These are phyloP conservation scores for Schizochytrium sp. DNA, from an alignment of 108 stramenopile species.

Conservation along the genomic window DNA sequence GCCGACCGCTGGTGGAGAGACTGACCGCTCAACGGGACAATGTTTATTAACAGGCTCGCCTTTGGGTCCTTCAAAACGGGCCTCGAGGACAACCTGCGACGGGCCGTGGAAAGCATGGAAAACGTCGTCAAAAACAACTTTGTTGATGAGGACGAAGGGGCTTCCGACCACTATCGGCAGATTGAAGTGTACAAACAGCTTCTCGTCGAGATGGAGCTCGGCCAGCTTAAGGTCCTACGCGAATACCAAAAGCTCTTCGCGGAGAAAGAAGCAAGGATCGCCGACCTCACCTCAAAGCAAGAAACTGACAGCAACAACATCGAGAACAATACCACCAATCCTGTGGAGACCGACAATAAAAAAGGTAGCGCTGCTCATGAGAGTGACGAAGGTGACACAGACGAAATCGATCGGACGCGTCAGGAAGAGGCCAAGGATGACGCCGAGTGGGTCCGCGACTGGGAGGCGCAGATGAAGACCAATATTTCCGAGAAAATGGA, in stretches of 20 bases:
- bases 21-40: background rate
- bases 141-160: background rate
- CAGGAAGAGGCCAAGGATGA: background rate
- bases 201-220: constrained; percentile 7
- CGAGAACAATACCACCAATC: background rate
- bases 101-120: background rate
- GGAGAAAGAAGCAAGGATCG: background rate
- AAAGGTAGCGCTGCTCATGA: no score
- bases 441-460: background rate
- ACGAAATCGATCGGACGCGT: background rate
- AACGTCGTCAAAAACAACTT: background rate
- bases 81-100: background rate
- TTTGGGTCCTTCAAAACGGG: background rate
- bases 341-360: background rate
- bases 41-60: background rate
- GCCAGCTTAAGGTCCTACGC: constrained; percentile 4
- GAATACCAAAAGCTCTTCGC: background rate
- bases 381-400: no score
- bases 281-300: background rate
- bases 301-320: background rate
- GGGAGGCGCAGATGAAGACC: constrained; percentile 2
- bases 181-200: background rate
- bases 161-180: background rate
- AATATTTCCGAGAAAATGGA: background rate
- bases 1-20: background rate